A percentile compares a stretch with the other conserved stretches of the same genome.
phyloP scores from a whole-genome alignment of 1,284 basidiomycete species.

The Papiliotrema terrestris region DNA sequence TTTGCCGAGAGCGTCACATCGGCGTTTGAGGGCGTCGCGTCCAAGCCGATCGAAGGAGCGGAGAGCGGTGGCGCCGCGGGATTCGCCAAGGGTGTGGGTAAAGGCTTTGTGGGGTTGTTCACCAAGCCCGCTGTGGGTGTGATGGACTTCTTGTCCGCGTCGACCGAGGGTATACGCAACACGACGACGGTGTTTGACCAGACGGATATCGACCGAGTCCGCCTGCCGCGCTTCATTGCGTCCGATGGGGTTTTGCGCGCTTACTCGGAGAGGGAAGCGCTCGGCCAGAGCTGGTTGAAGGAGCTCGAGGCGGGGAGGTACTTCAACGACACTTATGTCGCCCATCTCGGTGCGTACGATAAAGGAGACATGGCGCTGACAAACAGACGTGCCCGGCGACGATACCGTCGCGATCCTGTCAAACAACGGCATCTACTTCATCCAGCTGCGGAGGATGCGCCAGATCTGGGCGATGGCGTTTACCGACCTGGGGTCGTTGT shows the following conservation, averaged over 20 bases:
- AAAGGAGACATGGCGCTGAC: conserved; percentile 1
- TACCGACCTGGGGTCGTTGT: conserved; percentile 79
- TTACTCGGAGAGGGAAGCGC: conserved; percentile 81
- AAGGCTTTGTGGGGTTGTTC: conserved; percentile 84
- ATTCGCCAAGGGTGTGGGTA: conserved; percentile 97
- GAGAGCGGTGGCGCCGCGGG: conserved; percentile 90
- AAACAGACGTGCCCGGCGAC: conserved; percentile 66
- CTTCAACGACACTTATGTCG: conserved; percentile 81
- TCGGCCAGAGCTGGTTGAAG: conserved; percentile 94
- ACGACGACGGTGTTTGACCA: conserved; percentile 98
- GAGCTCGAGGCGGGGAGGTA: conserved; percentile 72
- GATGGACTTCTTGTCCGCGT: conserved; percentile 92
- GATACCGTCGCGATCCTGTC: conserved; percentile 84
- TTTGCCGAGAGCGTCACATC: conserved; percentile 91
- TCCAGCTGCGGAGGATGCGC: conserved; percentile 79
- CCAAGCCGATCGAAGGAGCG: conserved; percentile 95
- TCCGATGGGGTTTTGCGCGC: conserved; percentile 80
- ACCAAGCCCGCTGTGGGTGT: conserved; percentile 97
- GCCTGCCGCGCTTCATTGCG: conserved; percentile 83
- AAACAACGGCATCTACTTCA: conserved; percentile 70
- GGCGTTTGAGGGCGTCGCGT: conserved; percentile 93
- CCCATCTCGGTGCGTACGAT: conserved; percentile 69
- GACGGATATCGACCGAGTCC: conserved; percentile 80
- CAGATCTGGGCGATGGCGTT: conserved; percentile 92
- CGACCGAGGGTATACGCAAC: conserved; percentile 97